These are phyloP conservation scores for Solanum commersonii DNA, from an alignment of 257 asterid species.

Conservation along the genomic window DNA sequence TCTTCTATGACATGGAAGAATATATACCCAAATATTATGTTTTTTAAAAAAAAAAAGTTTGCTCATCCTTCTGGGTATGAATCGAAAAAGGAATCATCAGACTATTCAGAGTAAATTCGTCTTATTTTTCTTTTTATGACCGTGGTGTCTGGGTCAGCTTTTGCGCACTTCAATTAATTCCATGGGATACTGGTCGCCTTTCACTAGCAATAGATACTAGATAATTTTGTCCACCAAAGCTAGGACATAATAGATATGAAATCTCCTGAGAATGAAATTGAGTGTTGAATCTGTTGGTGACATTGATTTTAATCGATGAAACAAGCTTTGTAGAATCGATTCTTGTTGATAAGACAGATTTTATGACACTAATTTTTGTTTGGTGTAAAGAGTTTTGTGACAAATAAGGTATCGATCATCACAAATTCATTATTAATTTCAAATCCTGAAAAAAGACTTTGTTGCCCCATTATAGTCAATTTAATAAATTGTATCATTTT, in stretches of 20 bases:
- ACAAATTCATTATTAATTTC: not conserved
- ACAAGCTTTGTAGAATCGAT: not conserved
- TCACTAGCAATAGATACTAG: not conserved
- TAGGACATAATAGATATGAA: too few species aligned
- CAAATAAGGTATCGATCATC: too few species aligned
- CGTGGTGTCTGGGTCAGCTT: accelerated
- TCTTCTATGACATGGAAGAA: not conserved
- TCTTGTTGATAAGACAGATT: too few species aligned
- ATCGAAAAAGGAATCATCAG: not conserved
- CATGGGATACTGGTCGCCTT: not conserved
- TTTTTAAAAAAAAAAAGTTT: not conserved
- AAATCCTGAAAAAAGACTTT: not conserved
- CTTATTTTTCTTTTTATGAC: not conserved
- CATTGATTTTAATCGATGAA: not conserved
- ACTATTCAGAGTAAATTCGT: not conserved
- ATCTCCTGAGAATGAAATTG: too few species aligned
- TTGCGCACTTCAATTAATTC: not conserved
- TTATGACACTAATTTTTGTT: not conserved
- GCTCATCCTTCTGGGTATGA: not conserved
- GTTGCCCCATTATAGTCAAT: not conserved
- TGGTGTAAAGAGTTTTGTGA: not conserved
- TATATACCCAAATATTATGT: not conserved
- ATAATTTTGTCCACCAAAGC: too few species aligned
- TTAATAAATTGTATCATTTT: not conserved
- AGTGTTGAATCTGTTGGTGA: not conserved